These are phyloP conservation scores for Pestalotiopsis sp. DNA, from an alignment of 2,329 filamentous ascomycete species.

Conservation along the genomic window DNA sequence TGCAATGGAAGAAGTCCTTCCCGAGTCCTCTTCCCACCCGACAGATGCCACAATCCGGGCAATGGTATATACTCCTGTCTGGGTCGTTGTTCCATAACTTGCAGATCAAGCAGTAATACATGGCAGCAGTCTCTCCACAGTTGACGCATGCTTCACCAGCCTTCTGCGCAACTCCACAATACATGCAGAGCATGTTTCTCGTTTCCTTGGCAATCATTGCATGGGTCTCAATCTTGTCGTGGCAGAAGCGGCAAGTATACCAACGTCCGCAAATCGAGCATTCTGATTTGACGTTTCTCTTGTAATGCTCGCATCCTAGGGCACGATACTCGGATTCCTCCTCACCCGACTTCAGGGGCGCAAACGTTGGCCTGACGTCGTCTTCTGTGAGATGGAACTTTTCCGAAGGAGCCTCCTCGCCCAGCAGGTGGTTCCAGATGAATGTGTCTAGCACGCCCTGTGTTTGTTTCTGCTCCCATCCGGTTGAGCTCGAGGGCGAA, in stretches of 20 bases:
- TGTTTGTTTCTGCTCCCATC: slow-evolving; percentile 43
- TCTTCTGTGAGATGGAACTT: slow-evolving; percentile 57
- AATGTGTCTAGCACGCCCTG: slow-evolving; percentile 55
- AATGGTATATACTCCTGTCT: slow-evolving; percentile 93
- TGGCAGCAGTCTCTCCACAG: slow-evolving; percentile 78
- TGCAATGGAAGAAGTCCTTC: slow-evolving; percentile 98
- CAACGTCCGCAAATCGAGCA: slow-evolving; percentile 87
- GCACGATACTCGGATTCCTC: slow-evolving; percentile 41
- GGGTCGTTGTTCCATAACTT: slow-evolving; percentile 96
- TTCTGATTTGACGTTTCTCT: slow-evolving; percentile 93
- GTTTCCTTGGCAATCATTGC: slow-evolving; percentile 80
- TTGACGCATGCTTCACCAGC: slow-evolving; percentile 77
- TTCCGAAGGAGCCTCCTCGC: slow-evolving; percentile 40
- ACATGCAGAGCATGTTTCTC: slow-evolving; percentile 96
- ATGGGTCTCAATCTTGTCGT: slow-evolving; percentile 83
- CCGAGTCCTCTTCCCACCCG: slow-evolving; percentile 87
- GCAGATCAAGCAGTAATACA: slow-evolving; percentile 92
- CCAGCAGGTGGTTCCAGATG: slow-evolving; percentile 56
- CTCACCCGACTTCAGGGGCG: slow-evolving; percentile 52
- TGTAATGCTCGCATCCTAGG: slow-evolving; percentile 90
- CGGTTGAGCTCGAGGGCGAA: slow-evolving; percentile 40
- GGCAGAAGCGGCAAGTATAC: slow-evolving; percentile 95
- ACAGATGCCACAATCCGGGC: slow-evolving; percentile 93
- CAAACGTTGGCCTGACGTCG: slow-evolving; percentile 71
- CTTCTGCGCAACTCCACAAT: slow-evolving; percentile 82